phyloP scores from a whole-genome alignment of 495 filamentous ascomycete species.

The Cairneyella variabilis region DNA sequence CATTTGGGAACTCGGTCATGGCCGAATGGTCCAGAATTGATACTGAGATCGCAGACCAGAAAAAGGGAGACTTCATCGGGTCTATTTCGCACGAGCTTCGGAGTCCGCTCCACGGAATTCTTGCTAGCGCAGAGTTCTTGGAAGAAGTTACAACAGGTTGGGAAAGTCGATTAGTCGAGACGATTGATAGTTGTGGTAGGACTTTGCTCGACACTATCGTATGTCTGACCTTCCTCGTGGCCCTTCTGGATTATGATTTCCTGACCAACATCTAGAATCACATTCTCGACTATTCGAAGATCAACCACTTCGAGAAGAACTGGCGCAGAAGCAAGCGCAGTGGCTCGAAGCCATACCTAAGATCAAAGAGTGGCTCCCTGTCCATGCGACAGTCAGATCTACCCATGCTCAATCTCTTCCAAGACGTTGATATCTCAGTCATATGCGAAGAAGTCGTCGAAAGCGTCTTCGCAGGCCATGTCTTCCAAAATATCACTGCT shows the following conservation, averaged over 20 bases:
- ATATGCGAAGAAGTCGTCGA: slow-evolving; percentile 53
- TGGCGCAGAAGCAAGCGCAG: slow-evolving; percentile 22
- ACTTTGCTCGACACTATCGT: slow-evolving; percentile 73
- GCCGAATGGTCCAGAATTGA: slow-evolving; percentile 54
- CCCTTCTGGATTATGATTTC: not conserved
- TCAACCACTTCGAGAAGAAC: slow-evolving; percentile 31
- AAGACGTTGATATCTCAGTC: slow-evolving; percentile 39
- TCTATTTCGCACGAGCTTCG: slow-evolving; percentile 37
- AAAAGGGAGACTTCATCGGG: slow-evolving; percentile 38
- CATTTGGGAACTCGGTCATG: slow-evolving; percentile 59
- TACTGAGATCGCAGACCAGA: slow-evolving; percentile 38
- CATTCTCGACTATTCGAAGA: slow-evolving; percentile 62
- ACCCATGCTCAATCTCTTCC: slow-evolving; percentile 27
- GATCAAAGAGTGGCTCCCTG: not conserved
- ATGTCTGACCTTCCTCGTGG: slow-evolving; percentile 2
- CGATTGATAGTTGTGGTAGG: slow-evolving; percentile 69
- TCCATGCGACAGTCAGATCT: slow-evolving; percentile 14
- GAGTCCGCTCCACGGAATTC: slow-evolving; percentile 37
- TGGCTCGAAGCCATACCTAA: not conserved
- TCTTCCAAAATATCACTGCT: slow-evolving; percentile 27
- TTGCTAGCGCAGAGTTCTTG: slow-evolving; percentile 34
- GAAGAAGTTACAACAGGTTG: slow-evolving; percentile 22
- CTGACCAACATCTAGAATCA: slow-evolving; percentile 45
- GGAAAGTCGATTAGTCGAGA: slow-evolving; percentile 36
- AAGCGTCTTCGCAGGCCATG: slow-evolving; percentile 49